These are phyloP conservation scores for Trichoderma sp. DNA, from an alignment of 2,329 filamentous ascomycete species.

Conservation along the genomic window DNA sequence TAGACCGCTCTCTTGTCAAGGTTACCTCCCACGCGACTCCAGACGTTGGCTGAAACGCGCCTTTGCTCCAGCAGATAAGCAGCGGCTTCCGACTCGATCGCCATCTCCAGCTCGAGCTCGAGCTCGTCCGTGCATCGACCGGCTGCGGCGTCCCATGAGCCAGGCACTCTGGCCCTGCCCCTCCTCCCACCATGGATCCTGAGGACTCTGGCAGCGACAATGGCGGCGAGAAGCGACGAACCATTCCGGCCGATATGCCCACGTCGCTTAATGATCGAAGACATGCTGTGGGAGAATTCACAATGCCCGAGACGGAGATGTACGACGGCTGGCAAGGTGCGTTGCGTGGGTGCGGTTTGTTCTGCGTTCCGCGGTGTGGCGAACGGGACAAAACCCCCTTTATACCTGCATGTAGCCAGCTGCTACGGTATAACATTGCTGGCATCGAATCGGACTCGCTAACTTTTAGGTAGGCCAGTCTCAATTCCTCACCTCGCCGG, in stretches of 20 bases:
- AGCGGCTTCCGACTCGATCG: background rate
- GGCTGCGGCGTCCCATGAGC: slow-evolving; percentile 31
- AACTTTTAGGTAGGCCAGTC: slow-evolving; percentile 68
- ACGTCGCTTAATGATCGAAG: slow-evolving; percentile 87
- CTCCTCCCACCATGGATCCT: slow-evolving; percentile 55
- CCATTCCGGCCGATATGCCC: slow-evolving; percentile 79
- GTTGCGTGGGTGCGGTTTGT: slow-evolving; percentile 32
- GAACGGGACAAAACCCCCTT: background rate
- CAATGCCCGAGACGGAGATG: slow-evolving; percentile 84
- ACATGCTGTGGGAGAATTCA: slow-evolving; percentile 57
- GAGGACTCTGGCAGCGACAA: slow-evolving; percentile 46
- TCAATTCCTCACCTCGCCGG: slow-evolving; percentile 85
- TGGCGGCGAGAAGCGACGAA: slow-evolving; percentile 40
- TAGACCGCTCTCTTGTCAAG: slow-evolving; percentile 18
- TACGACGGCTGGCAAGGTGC: slow-evolving; percentile 97
- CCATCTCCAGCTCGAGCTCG: background rate
- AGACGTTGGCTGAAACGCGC: background rate
- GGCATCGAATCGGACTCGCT: slow-evolving; percentile 21
- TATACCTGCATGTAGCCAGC: too few relatives aligned
- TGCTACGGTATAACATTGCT: background rate
- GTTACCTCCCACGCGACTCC: slow-evolving; percentile 13
- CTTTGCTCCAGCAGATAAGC: background rate
- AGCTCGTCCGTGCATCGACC: background rate
- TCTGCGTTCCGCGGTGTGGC: background rate
- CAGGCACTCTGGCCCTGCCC: slow-evolving; percentile 35